These are phyloP conservation scores for Ophiocordyceps sinensis DNA, from an alignment of 2,329 filamentous ascomycete genomes.

Conservation along the genomic window DNA sequence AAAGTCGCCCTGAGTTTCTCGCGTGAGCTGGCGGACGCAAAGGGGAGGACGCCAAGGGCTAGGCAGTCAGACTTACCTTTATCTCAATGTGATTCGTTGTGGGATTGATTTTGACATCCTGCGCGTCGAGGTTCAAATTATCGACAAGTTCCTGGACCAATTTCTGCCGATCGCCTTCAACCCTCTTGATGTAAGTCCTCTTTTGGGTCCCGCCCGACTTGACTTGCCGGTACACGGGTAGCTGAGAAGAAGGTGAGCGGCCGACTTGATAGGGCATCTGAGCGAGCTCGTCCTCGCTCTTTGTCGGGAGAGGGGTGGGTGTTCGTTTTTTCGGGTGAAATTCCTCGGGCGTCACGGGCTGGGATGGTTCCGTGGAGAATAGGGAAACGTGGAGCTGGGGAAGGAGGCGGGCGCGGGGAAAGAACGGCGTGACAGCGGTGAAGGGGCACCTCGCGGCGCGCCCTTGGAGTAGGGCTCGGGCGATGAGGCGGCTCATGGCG, in stretches of 20 bases:
- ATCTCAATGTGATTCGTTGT: slow-evolving; percentile 62
- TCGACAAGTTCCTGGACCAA: slow-evolving; percentile 49
- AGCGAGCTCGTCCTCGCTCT: slow-evolving; percentile 15
- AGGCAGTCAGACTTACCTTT: slow-evolving; percentile 37
- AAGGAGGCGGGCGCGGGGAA: no score
- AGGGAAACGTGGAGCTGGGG: no score
- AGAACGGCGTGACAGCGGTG: no score
- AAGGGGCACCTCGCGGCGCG: no score
- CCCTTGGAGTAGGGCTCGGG: no score
- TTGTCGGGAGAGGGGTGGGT: slow-evolving; percentile 13
- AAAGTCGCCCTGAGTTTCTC: slow-evolving; percentile 16
- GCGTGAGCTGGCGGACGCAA: slow-evolving; percentile 7
- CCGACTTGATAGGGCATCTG: slow-evolving; percentile 49
- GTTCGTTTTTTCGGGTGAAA: no score
- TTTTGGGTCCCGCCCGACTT: slow-evolving; percentile 66
- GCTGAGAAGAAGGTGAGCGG: slow-evolving; percentile 54
- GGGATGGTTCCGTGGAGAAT: no score
- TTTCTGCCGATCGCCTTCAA: slow-evolving; percentile 55
- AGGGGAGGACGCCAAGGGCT: neutral
- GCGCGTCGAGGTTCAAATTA: slow-evolving; percentile 40
- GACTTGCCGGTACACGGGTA: slow-evolving; percentile 61
- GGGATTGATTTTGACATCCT: slow-evolving; percentile 38
- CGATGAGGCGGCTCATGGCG: no score
- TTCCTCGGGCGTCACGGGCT: no score
- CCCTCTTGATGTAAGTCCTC: slow-evolving; percentile 62